phyloP scores from a whole-genome alignment of 805 yeast species.

The Hanseniaspora lachancei region DNA sequence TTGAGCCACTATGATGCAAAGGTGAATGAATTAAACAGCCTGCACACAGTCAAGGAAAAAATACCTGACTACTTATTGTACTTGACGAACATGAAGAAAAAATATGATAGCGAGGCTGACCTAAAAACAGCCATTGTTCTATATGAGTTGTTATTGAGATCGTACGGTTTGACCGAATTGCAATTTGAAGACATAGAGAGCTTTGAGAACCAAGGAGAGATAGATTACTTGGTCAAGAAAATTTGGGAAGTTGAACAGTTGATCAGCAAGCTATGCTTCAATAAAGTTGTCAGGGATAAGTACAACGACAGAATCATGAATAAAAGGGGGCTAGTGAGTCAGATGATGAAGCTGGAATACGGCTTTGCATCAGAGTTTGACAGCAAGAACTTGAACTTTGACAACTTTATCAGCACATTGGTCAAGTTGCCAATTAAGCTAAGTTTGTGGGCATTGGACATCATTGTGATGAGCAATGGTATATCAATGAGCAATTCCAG shows the following conservation, averaged over 20 bases:
- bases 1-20: slow-evolving; percentile 4
- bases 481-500: slow-evolving; percentile 1
- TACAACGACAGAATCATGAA: slow-evolving; percentile 23
- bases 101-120: not conserved
- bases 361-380: slow-evolving; percentile 26
- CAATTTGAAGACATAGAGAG: not conserved
- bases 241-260: slow-evolving; percentile 26
- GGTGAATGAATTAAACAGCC: not conserved
- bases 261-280: slow-evolving; percentile 26
- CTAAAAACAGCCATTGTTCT: not conserved
- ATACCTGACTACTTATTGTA: not conserved
- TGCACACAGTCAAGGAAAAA: not conserved
- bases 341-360: slow-evolving; percentile 21
- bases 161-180: slow-evolving; percentile 3
- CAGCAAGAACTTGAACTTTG: slow-evolving; percentile 22
- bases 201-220: slow-evolving; percentile 13
- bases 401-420: slow-evolving; percentile 25
- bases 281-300: slow-evolving; percentile 21
- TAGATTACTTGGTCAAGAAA: slow-evolving; percentile 16
- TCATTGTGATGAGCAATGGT: slow-evolving; percentile 24
- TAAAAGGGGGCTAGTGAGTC: slow-evolving; percentile 25
- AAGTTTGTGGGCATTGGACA: slow-evolving; percentile 27
- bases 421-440: slow-evolving; percentile 24
- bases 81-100: not conserved
- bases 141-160: slow-evolving; percentile 8